Evolutionary conservation across 331 rosid species (phyloP).

Genomic region (Dryas integrifolia): DNA sequence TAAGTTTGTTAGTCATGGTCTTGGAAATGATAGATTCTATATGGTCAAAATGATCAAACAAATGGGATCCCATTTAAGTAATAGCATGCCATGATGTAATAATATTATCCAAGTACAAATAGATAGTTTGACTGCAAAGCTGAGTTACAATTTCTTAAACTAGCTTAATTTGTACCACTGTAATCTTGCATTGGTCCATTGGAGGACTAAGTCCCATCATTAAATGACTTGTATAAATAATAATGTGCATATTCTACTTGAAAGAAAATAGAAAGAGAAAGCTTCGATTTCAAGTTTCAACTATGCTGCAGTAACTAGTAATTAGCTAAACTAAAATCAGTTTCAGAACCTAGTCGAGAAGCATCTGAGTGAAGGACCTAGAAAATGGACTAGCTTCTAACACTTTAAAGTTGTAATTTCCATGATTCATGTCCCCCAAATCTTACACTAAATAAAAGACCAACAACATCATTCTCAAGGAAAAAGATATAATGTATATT

Average conservation of each 20-base stretch:
- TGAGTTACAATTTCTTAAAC: not conserved
- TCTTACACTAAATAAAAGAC: constrained; percentile 7
- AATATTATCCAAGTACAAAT: constrained; percentile 7
- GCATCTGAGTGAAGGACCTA: constrained; percentile 56
- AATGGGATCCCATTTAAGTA: not conserved
- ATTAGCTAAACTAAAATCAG: not conserved
- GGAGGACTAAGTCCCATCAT: constrained; percentile 12
- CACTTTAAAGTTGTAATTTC: constrained; percentile 30
- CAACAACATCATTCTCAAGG: constrained; percentile 16
- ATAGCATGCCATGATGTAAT: not conserved
- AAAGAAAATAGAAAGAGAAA: constrained; percentile 4
- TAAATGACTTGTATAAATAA: not conserved
- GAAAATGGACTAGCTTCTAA: constrained; percentile 45
- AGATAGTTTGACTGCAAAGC: constrained; percentile 14
- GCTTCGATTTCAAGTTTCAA: constrained; percentile 10
- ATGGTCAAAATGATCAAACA: constrained; percentile 16
- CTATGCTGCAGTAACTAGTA: constrained; percentile 1
- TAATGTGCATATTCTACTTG: constrained; percentile 1
- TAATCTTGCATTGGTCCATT: not conserved
- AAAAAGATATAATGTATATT: constrained; percentile 1
- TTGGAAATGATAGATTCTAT: constrained; percentile 5
- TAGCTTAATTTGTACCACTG: not conserved
- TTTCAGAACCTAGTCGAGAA: constrained; percentile 58
- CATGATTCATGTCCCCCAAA: constrained; percentile 33
- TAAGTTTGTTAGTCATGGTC: constrained; percentile 24